Conservation (phyloP, 345 rosid species). For the Syzygium aqueum region DNA sequence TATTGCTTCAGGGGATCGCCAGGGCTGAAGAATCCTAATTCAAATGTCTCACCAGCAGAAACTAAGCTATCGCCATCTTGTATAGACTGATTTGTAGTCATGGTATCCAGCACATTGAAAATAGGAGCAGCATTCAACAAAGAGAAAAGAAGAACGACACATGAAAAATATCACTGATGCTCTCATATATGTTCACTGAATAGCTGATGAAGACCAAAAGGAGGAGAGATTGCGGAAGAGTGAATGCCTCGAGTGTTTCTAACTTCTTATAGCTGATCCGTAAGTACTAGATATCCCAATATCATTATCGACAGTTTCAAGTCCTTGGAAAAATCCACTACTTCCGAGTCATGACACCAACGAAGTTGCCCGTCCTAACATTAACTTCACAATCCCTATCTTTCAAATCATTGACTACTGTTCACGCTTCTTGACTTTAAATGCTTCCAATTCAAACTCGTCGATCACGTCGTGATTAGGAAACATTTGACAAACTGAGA, state of each 20-base stretch:
- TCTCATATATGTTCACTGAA: conserved; percentile 10
- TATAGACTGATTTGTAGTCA: background rate
- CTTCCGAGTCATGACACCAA: background rate
- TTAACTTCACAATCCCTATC: background rate
- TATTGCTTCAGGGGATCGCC: background rate
- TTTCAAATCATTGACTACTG: background rate
- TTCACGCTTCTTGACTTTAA: background rate
- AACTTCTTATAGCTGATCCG: background rate
- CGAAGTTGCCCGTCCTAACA: background rate
- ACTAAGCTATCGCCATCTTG: conserved; percentile 4
- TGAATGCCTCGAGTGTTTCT: background rate
- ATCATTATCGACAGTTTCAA: background rate
- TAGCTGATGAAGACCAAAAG: conserved; percentile 6
- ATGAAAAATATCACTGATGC: background rate
- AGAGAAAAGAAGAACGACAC: background rate
- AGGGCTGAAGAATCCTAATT: conserved; percentile 12
- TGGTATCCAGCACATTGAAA: background rate
- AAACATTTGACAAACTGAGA: background rate
- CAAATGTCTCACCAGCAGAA: conserved; percentile 3
- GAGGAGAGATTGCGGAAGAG: background rate
- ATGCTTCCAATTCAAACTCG: background rate
- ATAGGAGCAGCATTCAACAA: background rate
- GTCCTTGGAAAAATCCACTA: background rate
- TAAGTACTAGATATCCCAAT: background rate
- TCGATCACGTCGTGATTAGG: background rate